A percentile compares a stretch with the other conserved stretches of the same genome.
Conservation (phyloP, 2,329 filamentous ascomycete species). For the Chaetomiaceae sp. region DNA sequence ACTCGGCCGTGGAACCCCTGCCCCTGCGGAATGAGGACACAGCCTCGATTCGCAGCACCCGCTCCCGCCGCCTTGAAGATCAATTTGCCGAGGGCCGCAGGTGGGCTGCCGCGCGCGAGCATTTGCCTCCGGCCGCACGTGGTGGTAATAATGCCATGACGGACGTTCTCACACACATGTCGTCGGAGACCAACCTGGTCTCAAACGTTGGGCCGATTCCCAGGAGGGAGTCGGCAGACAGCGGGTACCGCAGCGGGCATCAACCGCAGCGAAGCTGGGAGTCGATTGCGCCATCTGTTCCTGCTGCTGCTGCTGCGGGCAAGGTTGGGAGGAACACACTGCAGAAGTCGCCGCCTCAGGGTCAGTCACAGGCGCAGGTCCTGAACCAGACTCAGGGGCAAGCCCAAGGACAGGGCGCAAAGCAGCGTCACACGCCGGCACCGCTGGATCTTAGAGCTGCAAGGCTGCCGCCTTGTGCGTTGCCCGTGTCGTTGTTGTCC, state of each 20-base stretch:
- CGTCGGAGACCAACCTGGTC: slow-evolving; percentile 8
- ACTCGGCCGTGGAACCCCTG: neutral
- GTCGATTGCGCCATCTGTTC: neutral
- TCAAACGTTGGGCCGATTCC: too few relatives aligned
- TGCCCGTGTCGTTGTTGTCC: slow-evolving; percentile 19
- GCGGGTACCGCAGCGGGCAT: slow-evolving; percentile 19
- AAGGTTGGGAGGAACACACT: neutral
- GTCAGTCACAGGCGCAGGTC: neutral
- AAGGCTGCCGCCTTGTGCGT: slow-evolving; percentile 15
- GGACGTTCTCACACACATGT: slow-evolving; percentile 11
- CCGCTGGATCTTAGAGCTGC: slow-evolving; percentile 3
- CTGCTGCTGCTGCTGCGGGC: neutral
- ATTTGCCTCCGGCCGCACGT: neutral
- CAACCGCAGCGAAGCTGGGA: slow-evolving; percentile 8
- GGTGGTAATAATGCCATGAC: too few relatives aligned
- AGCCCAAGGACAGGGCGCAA: neutral
- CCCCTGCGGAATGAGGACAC: slow-evolving; percentile 2
- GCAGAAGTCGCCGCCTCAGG: neutral
- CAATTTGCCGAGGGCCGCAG: slow-evolving; percentile 14
- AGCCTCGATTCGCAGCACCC: slow-evolving; percentile 11
- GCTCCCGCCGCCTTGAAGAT: slow-evolving; percentile 12
- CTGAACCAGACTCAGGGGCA: neutral
- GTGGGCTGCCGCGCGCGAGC: slow-evolving; percentile 14
- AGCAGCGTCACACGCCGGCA: neutral
- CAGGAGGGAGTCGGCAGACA: slow-evolving; percentile 18